Evolutionary conservation across 352 stramenopile genomes (phyloP).

Genomic region (Phytopythium litorale): DNA sequence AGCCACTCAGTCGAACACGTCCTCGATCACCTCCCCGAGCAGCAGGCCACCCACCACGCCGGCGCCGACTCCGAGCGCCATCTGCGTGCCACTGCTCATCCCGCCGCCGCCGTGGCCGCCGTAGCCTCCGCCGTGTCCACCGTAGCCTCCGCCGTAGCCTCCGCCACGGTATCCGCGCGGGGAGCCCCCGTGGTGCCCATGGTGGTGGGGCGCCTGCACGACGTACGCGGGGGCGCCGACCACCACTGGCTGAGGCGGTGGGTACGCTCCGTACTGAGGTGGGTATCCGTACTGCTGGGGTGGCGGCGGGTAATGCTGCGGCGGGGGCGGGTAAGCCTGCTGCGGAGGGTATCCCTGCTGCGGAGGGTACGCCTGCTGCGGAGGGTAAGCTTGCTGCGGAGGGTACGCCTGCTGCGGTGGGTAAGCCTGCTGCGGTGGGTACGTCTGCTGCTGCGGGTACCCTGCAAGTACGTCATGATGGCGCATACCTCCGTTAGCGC

Average conservation of each 20-base stretch:
- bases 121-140: constrained; percentile 17
- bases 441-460: constrained; percentile 10
- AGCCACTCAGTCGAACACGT: constrained; percentile 37
- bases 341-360: constrained; percentile 10
- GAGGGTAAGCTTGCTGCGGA: constrained; percentile 11
- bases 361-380: constrained; percentile 11
- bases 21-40: constrained; percentile 64
- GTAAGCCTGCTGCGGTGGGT: constrained; percentile 12
- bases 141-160: constrained; percentile 14
- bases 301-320: constrained; percentile 14
- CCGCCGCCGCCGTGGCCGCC: constrained; percentile 16
- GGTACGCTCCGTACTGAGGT: constrained; percentile 25
- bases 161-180: constrained; percentile 19
- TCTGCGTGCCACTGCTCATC: constrained; percentile 29
- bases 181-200: constrained; percentile 34
- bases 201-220: constrained; percentile 23
- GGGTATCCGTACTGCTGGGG: constrained; percentile 15
- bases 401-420: constrained; percentile 13
- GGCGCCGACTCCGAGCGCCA: constrained; percentile 69
- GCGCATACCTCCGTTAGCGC: neutral
- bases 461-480: neutral
- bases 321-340: constrained; percentile 21
- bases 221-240: constrained; percentile 24
- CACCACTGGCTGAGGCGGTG: constrained; percentile 23
- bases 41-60: constrained; percentile 73